Conservation (phyloP, 202 grass and related monocot species). For the Digitaria exilis region DNA sequence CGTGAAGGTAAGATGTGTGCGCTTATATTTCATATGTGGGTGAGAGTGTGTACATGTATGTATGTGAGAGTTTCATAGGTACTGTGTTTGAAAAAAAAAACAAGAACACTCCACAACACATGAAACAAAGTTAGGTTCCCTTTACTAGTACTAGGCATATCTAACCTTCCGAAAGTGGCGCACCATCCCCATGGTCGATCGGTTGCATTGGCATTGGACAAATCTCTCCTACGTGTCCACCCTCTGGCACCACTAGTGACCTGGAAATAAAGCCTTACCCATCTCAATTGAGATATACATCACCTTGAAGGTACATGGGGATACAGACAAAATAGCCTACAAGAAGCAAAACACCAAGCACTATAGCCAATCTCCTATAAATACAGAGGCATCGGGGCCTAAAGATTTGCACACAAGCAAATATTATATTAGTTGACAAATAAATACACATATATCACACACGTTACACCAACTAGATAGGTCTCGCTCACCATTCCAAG, state of each 20-base stretch:
- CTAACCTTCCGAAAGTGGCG: background rate
- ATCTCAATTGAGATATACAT: background rate
- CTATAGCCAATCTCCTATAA: background rate
- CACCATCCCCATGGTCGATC: background rate
- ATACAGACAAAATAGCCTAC: slow-evolving; percentile 4
- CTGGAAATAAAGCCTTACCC: background rate
- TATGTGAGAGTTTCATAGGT: too few relatives aligned
- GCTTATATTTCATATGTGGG: too few relatives aligned
- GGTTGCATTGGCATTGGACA: slow-evolving; percentile 20
- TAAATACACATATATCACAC: background rate
- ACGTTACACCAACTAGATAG: background rate
- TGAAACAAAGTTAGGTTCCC: background rate
- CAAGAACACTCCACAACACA: background rate
- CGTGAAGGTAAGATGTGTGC: too few relatives aligned
- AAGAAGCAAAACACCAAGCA: background rate
- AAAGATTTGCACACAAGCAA: background rate
- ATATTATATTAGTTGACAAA: too few relatives aligned
- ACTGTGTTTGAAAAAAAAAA: background rate
- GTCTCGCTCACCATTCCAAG: background rate
- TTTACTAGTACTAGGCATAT: background rate
- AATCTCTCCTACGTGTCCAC: background rate
- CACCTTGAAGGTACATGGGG: background rate
- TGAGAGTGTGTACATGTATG: too few relatives aligned
- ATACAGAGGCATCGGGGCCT: background rate
- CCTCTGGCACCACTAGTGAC: background rate